Evolutionary conservation across 805 yeast species (phyloP).

Genomic region (Candida glaebosa): DNA sequence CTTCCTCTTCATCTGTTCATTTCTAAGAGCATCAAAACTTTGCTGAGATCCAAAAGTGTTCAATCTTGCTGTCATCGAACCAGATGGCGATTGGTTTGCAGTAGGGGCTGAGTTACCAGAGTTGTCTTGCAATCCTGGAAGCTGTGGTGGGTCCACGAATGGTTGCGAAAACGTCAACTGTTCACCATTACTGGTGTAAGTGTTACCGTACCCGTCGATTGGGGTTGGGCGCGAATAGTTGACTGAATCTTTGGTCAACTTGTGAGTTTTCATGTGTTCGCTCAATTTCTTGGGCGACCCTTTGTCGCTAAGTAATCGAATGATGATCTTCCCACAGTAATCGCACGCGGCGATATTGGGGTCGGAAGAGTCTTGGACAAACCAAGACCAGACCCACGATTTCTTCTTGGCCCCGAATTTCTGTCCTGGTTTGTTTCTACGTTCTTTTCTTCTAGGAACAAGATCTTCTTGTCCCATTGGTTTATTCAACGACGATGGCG

Average conservation of each 20-base stretch:
- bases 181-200: slow-evolving; percentile 28
- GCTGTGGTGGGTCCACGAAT: slow-evolving; percentile 8
- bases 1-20: slow-evolving; percentile 4
- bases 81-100: slow-evolving; percentile 1
- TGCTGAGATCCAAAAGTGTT: slow-evolving; percentile 1
- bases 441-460: slow-evolving; percentile 5
- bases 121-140: background rate
- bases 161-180: slow-evolving; percentile 17
- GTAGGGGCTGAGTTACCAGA: background rate
- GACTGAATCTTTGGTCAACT: slow-evolving; percentile 36
- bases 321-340: slow-evolving; percentile 47
- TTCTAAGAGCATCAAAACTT: slow-evolving; percentile 1
- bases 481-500: background rate
- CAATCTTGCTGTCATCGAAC: background rate
- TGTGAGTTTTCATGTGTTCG: slow-evolving; percentile 56
- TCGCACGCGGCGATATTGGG: slow-evolving; percentile 53
- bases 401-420: slow-evolving; percentile 59
- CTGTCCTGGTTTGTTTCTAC: slow-evolving; percentile 50
- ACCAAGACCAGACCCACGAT: slow-evolving; percentile 66
- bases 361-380: slow-evolving; percentile 46
- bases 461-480: background rate
- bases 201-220: slow-evolving; percentile 35
- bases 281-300: slow-evolving; percentile 58
- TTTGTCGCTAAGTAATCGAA: slow-evolving; percentile 48
- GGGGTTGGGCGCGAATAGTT: slow-evolving; percentile 40